These are phyloP conservation scores for Chloris gayana DNA, from an alignment of 176 grass and related monocot genomes.

Conservation along the genomic window DNA sequence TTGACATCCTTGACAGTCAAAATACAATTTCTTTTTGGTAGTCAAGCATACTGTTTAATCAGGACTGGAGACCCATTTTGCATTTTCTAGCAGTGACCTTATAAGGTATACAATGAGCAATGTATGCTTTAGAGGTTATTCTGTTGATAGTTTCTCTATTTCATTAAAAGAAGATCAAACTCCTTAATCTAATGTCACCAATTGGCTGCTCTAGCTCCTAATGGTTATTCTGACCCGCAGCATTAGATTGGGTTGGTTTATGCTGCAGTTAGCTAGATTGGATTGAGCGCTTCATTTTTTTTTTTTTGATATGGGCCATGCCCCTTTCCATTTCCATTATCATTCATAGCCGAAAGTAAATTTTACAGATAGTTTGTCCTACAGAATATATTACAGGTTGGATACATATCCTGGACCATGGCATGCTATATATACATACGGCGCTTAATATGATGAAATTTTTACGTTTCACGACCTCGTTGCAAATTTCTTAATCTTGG, in stretches of 20 bases:
- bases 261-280: background rate
- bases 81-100: background rate
- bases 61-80: background rate
- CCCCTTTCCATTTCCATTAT: no score
- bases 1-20: background rate
- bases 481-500: slow-evolving; percentile 27
- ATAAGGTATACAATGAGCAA: background rate
- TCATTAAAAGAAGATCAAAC: background rate
- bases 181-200: background rate
- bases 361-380: background rate
- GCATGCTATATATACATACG: background rate
- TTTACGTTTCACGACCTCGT: background rate
- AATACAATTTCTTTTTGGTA: background rate
- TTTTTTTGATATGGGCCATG: no score
- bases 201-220: background rate
- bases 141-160: background rate
- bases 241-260: slow-evolving; percentile 12
- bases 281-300: no score
- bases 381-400: no score
- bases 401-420: background rate
- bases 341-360: no score
- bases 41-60: background rate
- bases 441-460: background rate
- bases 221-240: background rate
- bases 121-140: slow-evolving; percentile 16